These are phyloP conservation scores for Fusarium sp. DNA, from an alignment of 2,329 filamentous ascomycete genomes.

Conservation along the genomic window DNA sequence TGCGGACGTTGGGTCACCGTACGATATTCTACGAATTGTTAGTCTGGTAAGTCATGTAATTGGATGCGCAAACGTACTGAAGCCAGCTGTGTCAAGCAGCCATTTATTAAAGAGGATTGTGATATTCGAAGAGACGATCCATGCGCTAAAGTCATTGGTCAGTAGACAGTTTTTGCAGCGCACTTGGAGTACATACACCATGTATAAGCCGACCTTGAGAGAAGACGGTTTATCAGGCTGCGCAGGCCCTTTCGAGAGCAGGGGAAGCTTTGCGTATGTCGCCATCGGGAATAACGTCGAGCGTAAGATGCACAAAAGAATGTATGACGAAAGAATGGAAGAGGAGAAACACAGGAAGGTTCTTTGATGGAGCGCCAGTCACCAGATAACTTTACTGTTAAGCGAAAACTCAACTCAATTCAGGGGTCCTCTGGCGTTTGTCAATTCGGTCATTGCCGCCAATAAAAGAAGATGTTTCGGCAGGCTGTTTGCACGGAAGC, in stretches of 20 bases:
- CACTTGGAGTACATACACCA: not conserved
- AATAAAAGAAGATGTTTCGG: not conserved
- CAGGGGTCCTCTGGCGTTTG: not conserved
- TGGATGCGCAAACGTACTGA: conserved; percentile 1
- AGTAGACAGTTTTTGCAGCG: fast-evolving
- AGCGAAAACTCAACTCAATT: not conserved
- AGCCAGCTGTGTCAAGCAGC: conserved; percentile 17
- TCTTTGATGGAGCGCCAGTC: not conserved
- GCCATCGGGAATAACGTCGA: not conserved
- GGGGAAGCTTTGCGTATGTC: not conserved
- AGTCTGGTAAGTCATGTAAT: not conserved
- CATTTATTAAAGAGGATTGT: conserved; percentile 25
- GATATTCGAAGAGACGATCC: conserved; percentile 14
- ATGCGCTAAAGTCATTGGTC: not conserved
- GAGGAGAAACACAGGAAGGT: not conserved
- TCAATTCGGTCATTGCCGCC: not conserved
- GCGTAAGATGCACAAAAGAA: not conserved
- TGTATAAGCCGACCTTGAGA: conserved; percentile 1
- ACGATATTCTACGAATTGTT: conserved; percentile 18
- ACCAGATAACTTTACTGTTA: not conserved
- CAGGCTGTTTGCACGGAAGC: not conserved
- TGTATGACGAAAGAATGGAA: too few relatives aligned
- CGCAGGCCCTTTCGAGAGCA: not conserved
- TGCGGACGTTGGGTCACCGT: fast-evolving
- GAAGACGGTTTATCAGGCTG: not conserved